Percentiles rank a stretch among this genome's conserved stretches.
These are phyloP conservation scores for Pleurotus sapidus DNA, from an alignment of 768 basidiomycete species.

Conservation along the genomic window DNA sequence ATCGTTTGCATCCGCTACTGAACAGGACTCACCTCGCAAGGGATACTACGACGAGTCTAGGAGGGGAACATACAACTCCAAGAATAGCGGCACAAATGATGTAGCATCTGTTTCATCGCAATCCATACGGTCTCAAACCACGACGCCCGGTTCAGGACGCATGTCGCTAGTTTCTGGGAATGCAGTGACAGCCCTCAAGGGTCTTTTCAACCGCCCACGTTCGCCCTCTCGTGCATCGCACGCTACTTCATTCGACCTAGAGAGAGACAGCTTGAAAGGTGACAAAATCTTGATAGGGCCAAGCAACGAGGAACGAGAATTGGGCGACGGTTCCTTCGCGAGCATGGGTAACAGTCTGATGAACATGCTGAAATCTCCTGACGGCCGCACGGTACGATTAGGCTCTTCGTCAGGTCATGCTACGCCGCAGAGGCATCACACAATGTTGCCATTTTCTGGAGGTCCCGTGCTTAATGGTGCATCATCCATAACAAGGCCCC, in stretches of 20 bases:
- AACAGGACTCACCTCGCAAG: constrained; percentile 4
- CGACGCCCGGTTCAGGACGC: constrained; percentile 26
- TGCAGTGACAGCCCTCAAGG: constrained; percentile 58
- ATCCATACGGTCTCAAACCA: constrained; percentile 39
- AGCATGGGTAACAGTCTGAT: constrained; percentile 54
- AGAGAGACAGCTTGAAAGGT: constrained; percentile 7
- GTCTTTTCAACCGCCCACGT: constrained; percentile 59
- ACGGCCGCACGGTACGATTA: neutral
- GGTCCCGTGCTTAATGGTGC: constrained; percentile 4
- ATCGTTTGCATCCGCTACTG: constrained; percentile 12
- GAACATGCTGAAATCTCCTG: constrained; percentile 38
- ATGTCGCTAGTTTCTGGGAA: constrained; percentile 25
- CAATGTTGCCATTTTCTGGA: constrained; percentile 29
- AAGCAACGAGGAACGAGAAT: constrained; percentile 25
- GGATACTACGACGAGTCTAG: constrained; percentile 8
- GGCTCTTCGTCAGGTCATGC: neutral
- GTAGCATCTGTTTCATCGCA: constrained; percentile 45
- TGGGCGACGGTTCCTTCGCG: constrained; percentile 52
- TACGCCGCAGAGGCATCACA: constrained; percentile 16
- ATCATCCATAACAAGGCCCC: constrained; percentile 4
- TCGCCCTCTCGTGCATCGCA: constrained; percentile 48
- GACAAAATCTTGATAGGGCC: neutral
- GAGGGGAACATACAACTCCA: constrained; percentile 16
- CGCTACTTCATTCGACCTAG: constrained; percentile 31
- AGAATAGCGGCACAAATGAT: constrained; percentile 30